Conservation (phyloP, 2,329 filamentous ascomycete genomes). For the Penicillium polonicum region DNA sequence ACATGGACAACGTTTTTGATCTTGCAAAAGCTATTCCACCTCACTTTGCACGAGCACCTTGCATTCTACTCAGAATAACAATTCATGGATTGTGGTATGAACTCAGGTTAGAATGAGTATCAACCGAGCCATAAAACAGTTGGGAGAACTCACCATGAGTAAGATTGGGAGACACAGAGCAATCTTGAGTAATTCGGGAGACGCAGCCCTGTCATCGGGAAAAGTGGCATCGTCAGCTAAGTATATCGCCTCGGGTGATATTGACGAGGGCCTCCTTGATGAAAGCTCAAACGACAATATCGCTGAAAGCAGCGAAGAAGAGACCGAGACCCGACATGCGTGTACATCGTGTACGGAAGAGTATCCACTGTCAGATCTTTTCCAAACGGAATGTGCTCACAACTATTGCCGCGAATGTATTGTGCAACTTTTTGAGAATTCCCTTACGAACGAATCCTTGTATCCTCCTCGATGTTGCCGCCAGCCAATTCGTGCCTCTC, state of each 20-base stretch:
- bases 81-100: background rate
- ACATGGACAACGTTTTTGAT: background rate
- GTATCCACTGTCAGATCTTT: background rate
- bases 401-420: background rate
- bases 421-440: background rate
- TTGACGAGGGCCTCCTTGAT: background rate
- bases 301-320: background rate
- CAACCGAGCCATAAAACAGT: too few relatives aligned
- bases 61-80: background rate
- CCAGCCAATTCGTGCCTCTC: background rate
- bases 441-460: background rate
- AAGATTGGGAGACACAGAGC: too few relatives aligned
- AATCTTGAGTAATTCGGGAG: background rate
- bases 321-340: background rate
- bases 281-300: background rate
- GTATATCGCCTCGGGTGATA: background rate
- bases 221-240: background rate
- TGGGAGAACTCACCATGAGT: background rate
- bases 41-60: background rate
- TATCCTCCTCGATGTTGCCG: conserved; percentile 2
- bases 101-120: too few relatives aligned
- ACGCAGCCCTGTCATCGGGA: too few relatives aligned
- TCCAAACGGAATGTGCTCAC: background rate
- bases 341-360: background rate
- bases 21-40: background rate